Evolutionary conservation across 208 protist species (phyloP).

Genomic region (Leishmania martiniquensis): DNA sequence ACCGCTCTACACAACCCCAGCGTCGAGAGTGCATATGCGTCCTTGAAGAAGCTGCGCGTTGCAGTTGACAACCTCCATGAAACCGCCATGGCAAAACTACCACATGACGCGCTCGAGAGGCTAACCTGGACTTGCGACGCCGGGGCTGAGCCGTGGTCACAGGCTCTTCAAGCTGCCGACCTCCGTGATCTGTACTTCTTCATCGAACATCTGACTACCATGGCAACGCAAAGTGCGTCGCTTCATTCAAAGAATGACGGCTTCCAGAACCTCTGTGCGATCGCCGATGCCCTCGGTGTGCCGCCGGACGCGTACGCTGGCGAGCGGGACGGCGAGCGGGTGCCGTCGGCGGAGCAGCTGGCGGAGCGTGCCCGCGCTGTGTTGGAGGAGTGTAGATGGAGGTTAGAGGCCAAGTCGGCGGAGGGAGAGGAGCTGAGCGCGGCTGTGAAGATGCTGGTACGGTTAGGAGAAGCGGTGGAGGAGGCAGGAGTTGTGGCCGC

Average conservation of each 20-base stretch:
- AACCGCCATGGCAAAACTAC: not conserved
- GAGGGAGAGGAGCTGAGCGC: not conserved
- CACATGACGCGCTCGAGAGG: not conserved
- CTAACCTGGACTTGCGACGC: not conserved
- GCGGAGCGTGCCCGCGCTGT: slow-evolving; percentile 8
- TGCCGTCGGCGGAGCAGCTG: slow-evolving; percentile 22
- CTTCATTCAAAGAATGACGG: not conserved
- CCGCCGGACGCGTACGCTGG: slow-evolving; percentile 6
- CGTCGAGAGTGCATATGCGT: not conserved
- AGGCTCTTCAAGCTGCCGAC: not conserved
- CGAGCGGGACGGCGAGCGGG: not conserved
- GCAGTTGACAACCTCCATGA: not conserved
- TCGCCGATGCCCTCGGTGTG: not conserved
- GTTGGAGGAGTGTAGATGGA: not conserved
- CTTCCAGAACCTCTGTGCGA: not conserved
- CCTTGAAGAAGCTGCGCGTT: not conserved
- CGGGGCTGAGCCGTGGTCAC: not conserved
- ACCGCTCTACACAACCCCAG: not conserved
- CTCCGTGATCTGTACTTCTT: not conserved
- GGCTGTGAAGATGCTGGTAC: not conserved
- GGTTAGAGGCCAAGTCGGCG: not conserved
- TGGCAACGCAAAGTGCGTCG: not conserved
- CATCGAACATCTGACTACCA: not conserved
- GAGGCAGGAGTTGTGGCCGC: not conserved
- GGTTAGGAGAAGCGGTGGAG: not conserved